phyloP scores from a whole-genome alignment of 1,284 basidiomycete species.

The Caloboletus firmus region DNA sequence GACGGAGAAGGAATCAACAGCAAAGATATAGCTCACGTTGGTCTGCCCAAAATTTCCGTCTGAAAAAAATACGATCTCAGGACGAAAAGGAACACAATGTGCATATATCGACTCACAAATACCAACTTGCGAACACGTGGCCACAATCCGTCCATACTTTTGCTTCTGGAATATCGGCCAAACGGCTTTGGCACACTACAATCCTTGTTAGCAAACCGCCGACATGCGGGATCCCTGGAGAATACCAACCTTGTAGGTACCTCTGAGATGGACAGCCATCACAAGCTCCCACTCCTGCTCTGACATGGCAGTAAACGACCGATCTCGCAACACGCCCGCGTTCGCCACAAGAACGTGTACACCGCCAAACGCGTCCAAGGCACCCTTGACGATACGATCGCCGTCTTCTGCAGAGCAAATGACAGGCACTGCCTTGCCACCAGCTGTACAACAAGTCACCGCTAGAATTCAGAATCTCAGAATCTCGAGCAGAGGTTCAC shows the following conservation, averaged over 20 bases:
- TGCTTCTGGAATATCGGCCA: constrained; percentile 99
- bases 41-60: constrained; percentile 95
- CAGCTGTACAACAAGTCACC: constrained; percentile 48
- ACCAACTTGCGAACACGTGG: constrained; percentile 90
- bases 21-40: constrained; percentile 51
- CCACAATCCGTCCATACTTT: constrained; percentile 95
- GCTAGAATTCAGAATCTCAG: not conserved
- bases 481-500: constrained; percentile 13
- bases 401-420: constrained; percentile 92
- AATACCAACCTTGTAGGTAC: constrained; percentile 62
- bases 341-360: constrained; percentile 93
- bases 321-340: constrained; percentile 92
- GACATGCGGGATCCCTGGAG: not conserved
- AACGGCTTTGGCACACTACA: constrained; percentile 84
- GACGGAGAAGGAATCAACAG: not conserved
- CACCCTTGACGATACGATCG: constrained; percentile 85
- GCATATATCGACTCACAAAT: constrained; percentile 61
- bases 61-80: constrained; percentile 31
- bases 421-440: constrained; percentile 85
- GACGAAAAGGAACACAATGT: not conserved
- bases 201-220: constrained; percentile 3
- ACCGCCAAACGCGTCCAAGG: constrained; percentile 84
- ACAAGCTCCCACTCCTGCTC: constrained; percentile 96
- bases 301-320: constrained; percentile 87
- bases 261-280: constrained; percentile 84